These are phyloP conservation scores for Corylus americana DNA, from an alignment of 306 rosid species.

Conservation along the genomic window DNA sequence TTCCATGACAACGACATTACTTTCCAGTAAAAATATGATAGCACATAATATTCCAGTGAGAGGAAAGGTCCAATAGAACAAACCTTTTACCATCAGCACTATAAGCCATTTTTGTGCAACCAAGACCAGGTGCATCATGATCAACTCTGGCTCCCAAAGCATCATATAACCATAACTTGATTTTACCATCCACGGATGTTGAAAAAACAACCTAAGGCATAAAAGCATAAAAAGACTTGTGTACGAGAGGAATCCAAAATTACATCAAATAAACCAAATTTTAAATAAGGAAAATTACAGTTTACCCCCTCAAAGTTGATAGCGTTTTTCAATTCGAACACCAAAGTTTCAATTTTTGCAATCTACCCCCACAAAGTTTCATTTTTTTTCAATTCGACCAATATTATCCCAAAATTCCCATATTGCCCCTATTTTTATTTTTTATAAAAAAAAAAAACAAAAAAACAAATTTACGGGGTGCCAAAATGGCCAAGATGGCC, in stretches of 20 bases:
- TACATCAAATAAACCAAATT: constrained; percentile 3
- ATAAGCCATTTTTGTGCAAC: constrained; percentile 20
- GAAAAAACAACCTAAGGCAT: constrained; percentile 30
- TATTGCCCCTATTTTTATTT: too few relatives aligned
- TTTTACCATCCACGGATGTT: constrained; percentile 23
- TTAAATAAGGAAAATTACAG: too few relatives aligned
- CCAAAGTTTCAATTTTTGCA: too few relatives aligned
- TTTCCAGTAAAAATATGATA: background rate
- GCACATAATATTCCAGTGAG: background rate
- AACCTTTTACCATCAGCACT: constrained; percentile 28
- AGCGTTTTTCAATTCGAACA: too few relatives aligned
- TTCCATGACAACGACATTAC: background rate
- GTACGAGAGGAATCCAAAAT: background rate
- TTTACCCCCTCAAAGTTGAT: too few relatives aligned
- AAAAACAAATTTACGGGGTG: too few relatives aligned
- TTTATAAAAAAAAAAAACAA: too few relatives aligned
- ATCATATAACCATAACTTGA: constrained; percentile 32
- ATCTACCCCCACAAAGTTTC: too few relatives aligned
- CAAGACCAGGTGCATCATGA: constrained; percentile 5
- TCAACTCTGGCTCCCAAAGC: constrained; percentile 13
- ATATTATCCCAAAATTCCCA: too few relatives aligned
- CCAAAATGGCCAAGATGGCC: too few relatives aligned
- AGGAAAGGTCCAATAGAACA: background rate
- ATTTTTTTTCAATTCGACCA: too few relatives aligned
- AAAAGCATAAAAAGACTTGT: too few relatives aligned